phyloP scores from a whole-genome alignment of 2,329 filamentous ascomycete genomes.

The Bipolaris victoriae region DNA sequence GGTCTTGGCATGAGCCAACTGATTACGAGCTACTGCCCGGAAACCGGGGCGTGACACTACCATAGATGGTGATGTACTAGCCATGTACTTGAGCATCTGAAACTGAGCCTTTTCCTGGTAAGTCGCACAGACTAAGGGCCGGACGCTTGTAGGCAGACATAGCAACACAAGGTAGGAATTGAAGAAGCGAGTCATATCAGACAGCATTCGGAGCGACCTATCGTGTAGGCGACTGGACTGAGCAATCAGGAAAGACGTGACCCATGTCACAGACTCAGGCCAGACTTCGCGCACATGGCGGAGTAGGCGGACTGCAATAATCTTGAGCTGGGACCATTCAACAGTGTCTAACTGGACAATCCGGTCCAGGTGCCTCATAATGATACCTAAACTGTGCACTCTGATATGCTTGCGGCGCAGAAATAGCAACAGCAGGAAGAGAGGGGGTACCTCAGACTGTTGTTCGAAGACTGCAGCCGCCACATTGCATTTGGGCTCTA shows the following conservation, averaged over 20 bases:
- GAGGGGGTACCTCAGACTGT: constrained; percentile 24
- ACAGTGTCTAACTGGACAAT: constrained; percentile 23
- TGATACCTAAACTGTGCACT: constrained; percentile 24
- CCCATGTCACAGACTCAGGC: constrained; percentile 43
- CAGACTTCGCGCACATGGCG: constrained; percentile 40
- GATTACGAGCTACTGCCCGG: constrained; percentile 61
- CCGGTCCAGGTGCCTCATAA: constrained; percentile 35
- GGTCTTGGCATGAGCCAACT: constrained; percentile 65
- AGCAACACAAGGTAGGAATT: constrained; percentile 59
- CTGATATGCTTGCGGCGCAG: constrained; percentile 39
- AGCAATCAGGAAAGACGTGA: constrained; percentile 34
- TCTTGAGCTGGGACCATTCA: constrained; percentile 32
- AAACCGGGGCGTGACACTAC: constrained; percentile 65
- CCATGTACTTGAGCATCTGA: constrained; percentile 63
- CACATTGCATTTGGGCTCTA: constrained; percentile 22
- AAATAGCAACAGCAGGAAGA: constrained; percentile 42
- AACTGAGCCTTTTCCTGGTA: constrained; percentile 65
- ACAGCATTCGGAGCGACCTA: constrained; percentile 15
- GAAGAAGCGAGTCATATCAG: constrained; percentile 50
- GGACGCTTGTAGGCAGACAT: constrained; percentile 54
- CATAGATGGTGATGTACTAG: constrained; percentile 59
- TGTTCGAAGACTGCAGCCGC: constrained; percentile 30
- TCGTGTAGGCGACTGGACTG: constrained; percentile 31
- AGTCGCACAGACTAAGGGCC: constrained; percentile 57
- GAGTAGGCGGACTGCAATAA: constrained; percentile 34